These are phyloP conservation scores for Mallotus repandus DNA, from an alignment of 441 rosid species.

Conservation along the genomic window DNA sequence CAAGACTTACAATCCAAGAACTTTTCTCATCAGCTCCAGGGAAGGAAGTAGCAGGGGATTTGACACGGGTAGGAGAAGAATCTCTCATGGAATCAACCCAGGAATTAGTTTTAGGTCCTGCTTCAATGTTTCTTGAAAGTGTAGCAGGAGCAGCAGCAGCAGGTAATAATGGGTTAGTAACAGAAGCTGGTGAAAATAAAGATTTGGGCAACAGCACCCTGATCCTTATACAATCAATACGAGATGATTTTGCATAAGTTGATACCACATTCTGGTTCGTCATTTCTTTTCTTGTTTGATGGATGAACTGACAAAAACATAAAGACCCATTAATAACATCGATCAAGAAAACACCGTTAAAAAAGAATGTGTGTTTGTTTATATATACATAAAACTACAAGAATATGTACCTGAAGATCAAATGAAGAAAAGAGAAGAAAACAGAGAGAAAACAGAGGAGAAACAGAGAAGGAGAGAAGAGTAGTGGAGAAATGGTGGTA, in stretches of 20 bases:
- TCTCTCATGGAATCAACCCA: conserved; percentile 85
- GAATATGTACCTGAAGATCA: not conserved
- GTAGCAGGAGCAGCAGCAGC: conserved; percentile 33
- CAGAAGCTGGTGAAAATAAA: conserved; percentile 33
- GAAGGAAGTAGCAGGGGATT: conserved; percentile 36
- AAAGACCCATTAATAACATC: too few relatives aligned
- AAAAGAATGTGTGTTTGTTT: too few relatives aligned
- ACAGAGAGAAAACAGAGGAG: conserved; percentile 11
- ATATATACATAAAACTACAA: not conserved
- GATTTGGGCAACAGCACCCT: conserved; percentile 34
- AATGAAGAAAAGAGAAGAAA: too few relatives aligned
- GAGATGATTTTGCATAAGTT: conserved; percentile 35
- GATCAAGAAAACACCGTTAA: not conserved
- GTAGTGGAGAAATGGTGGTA: not conserved
- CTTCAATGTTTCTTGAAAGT: conserved; percentile 45
- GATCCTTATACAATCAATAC: conserved; percentile 32
- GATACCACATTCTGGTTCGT: conserved; percentile 59
- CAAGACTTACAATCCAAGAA: conserved; percentile 57
- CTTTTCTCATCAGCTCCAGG: conserved; percentile 33
- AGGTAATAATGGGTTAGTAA: conserved; percentile 50
- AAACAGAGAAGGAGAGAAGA: not conserved
- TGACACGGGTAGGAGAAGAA: conserved; percentile 77
- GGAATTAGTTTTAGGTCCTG: conserved; percentile 48
- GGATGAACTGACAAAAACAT: too few relatives aligned
- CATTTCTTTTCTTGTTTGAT: conserved; percentile 24